Percentiles rank a stretch among this genome's conserved stretches.
These are phyloP conservation scores for Bretschneidera sinensis DNA, from an alignment of 345 rosid species.

Conservation along the genomic window DNA sequence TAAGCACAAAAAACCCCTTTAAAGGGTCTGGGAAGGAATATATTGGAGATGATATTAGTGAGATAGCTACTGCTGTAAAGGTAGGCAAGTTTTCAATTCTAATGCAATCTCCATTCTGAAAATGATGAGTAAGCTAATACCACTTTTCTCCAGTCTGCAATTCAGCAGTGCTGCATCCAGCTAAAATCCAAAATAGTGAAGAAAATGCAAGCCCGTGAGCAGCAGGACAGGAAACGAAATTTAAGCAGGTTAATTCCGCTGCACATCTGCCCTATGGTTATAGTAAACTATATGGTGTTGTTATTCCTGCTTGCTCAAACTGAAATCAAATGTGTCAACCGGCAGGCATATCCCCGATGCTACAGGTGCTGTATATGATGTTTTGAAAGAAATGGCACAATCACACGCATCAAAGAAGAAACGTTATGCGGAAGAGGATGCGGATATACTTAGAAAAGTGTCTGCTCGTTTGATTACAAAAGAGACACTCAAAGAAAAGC, in stretches of 20 bases:
- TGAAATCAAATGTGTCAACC: neutral
- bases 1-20: slow-evolving; percentile 95
- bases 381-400: slow-evolving; percentile 66
- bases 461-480: slow-evolving; percentile 56
- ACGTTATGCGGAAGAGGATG: slow-evolving; percentile 47
- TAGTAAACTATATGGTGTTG: neutral
- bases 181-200: slow-evolving; percentile 79
- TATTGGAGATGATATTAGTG: slow-evolving; percentile 91
- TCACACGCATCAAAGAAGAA: slow-evolving; percentile 51
- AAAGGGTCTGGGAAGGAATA: slow-evolving; percentile 97
- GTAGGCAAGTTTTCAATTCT: slow-evolving; percentile 27
- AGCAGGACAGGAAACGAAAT: slow-evolving; percentile 85
- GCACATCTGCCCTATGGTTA: neutral
- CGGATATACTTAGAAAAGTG: slow-evolving; percentile 51
- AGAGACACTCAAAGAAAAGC: slow-evolving; percentile 65
- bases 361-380: slow-evolving; percentile 66
- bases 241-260: slow-evolving; percentile 57
- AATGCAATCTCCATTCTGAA: neutral
- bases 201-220: slow-evolving; percentile 86
- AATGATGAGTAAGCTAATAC: slow-evolving; percentile 16
- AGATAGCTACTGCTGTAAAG: slow-evolving; percentile 93
- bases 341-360: slow-evolving; percentile 89
- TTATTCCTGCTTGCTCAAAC: neutral
- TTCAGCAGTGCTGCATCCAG: slow-evolving; percentile 95
- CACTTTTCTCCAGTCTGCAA: slow-evolving; percentile 56